phyloP scores from a whole-genome alignment of 2,329 filamentous ascomycete genomes.

The Exophiala sideris region DNA sequence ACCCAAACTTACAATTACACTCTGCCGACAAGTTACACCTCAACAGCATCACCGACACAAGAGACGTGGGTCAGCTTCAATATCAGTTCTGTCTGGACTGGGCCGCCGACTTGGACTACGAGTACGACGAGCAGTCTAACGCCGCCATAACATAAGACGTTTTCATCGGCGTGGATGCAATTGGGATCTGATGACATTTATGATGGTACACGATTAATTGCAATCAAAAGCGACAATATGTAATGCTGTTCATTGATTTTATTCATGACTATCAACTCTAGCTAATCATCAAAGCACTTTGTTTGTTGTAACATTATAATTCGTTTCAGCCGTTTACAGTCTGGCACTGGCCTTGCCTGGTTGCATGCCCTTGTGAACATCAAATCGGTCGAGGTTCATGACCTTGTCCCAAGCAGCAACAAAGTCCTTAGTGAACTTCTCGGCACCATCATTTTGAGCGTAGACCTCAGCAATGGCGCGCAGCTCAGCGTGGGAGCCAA shows the following conservation, averaged over 20 bases:
- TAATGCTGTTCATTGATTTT: too few species aligned
- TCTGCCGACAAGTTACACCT: too few species aligned
- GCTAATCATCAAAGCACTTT: too few species aligned
- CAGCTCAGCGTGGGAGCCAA: constrained; percentile 71
- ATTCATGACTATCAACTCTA: too few species aligned
- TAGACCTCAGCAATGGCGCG: constrained; percentile 70
- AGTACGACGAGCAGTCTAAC: too few species aligned
- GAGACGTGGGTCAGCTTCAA: neutral
- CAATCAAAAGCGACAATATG: too few species aligned
- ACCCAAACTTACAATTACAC: too few species aligned
- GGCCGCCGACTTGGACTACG: neutral
- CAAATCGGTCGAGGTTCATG: constrained; percentile 69
- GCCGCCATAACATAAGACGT: too few species aligned
- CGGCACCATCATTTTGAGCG: constrained; percentile 55
- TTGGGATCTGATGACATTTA: too few species aligned
- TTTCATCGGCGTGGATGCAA: too few species aligned
- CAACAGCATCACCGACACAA: neutral
- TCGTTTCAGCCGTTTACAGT: neutral
- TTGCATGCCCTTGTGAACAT: constrained; percentile 33
- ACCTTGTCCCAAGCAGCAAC: constrained; percentile 70
- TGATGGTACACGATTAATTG: too few species aligned
- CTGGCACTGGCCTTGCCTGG: constrained; percentile 4
- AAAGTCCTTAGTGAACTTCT: constrained; percentile 70
- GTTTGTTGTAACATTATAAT: too few species aligned
- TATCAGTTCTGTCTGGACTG: neutral